phyloP scores from a whole-genome alignment of 2,329 filamentous ascomycete species.

The Fusarium sp. region DNA sequence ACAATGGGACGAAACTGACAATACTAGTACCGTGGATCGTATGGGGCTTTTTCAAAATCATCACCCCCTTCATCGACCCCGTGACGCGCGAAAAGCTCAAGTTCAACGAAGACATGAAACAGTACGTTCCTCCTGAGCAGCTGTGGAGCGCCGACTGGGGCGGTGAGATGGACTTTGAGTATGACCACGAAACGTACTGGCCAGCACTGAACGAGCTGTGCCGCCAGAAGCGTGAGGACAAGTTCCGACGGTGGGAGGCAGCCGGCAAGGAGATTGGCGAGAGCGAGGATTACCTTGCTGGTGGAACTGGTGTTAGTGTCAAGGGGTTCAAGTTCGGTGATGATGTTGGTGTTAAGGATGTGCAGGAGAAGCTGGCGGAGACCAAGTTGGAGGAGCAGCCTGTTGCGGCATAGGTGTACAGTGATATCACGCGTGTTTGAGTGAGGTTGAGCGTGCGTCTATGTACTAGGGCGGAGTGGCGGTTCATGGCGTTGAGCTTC shows the following conservation, averaged over 20 bases:
- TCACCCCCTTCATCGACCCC: slow-evolving; percentile 96
- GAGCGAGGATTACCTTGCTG: slow-evolving; percentile 87
- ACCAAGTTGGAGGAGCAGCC: slow-evolving; percentile 46
- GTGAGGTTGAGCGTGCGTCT: not conserved
- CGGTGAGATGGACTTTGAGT: slow-evolving; percentile 88
- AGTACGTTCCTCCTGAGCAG: slow-evolving; percentile 84
- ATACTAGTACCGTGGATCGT: slow-evolving; percentile 86
- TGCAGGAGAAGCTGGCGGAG: slow-evolving; percentile 48
- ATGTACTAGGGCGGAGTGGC: not conserved
- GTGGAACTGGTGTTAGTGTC: slow-evolving; percentile 59
- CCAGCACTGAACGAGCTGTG: slow-evolving; percentile 82
- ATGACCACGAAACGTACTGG: slow-evolving; percentile 92
- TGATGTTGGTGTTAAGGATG: slow-evolving; percentile 36
- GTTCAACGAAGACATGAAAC: slow-evolving; percentile 91
- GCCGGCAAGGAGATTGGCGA: slow-evolving; percentile 87
- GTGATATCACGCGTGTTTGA: not conserved
- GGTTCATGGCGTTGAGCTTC: not conserved
- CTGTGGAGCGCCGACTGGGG: slow-evolving; percentile 81
- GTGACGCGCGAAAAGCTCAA: slow-evolving; percentile 94
- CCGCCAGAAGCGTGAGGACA: slow-evolving; percentile 71
- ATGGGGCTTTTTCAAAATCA: slow-evolving; percentile 93
- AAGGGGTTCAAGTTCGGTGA: slow-evolving; percentile 50
- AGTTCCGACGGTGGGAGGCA: slow-evolving; percentile 78
- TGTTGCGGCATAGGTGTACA: slow-evolving; percentile 27
- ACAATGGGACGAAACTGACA: not conserved